Evolutionary conservation across 768 basidiomycete genomes (phyloP).

Genomic region (Paxillus ammoniavirescens): DNA sequence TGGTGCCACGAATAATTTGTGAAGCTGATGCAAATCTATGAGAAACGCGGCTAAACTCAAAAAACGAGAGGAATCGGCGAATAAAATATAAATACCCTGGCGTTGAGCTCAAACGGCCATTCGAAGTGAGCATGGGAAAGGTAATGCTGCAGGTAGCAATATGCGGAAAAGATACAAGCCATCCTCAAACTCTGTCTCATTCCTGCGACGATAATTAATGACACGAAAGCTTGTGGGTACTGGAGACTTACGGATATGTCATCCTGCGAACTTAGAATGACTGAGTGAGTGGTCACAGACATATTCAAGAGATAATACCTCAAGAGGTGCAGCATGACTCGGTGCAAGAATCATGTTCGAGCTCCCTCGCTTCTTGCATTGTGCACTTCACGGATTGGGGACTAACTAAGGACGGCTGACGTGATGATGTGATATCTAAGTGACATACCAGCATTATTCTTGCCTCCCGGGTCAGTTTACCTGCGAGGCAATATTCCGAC

Average conservation of each 20-base stretch:
- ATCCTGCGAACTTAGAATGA: conserved; percentile 44
- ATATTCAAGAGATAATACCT: conserved; percentile 45
- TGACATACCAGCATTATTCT: conserved; percentile 80
- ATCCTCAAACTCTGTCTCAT: conserved; percentile 94
- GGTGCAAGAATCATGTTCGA: conserved; percentile 78
- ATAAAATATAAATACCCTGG: conserved; percentile 61
- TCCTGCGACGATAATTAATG: conserved; percentile 43
- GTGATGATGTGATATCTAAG: neutral
- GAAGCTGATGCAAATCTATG: conserved; percentile 89
- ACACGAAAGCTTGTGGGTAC: conserved; percentile 10
- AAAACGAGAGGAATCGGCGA: conserved; percentile 12
- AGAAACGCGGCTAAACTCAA: conserved; percentile 5
- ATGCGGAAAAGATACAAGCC: conserved; percentile 95
- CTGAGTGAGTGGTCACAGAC: conserved; percentile 8
- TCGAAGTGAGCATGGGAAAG: conserved; percentile 96
- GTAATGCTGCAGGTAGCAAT: conserved; percentile 86
- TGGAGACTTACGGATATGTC: conserved; percentile 74
- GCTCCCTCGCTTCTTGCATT: conserved; percentile 92
- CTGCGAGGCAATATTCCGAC: too few relatives aligned
- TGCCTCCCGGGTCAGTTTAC: conserved; percentile 26
- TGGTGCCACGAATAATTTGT: conserved; percentile 67
- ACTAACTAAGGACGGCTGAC: neutral
- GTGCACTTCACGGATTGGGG: conserved; percentile 86
- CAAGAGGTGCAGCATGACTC: conserved; percentile 81
- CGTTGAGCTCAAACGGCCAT: conserved; percentile 94